These are phyloP conservation scores for Alternaria metachromatica DNA, from an alignment of 2,329 filamentous ascomycete species.

Conservation along the genomic window DNA sequence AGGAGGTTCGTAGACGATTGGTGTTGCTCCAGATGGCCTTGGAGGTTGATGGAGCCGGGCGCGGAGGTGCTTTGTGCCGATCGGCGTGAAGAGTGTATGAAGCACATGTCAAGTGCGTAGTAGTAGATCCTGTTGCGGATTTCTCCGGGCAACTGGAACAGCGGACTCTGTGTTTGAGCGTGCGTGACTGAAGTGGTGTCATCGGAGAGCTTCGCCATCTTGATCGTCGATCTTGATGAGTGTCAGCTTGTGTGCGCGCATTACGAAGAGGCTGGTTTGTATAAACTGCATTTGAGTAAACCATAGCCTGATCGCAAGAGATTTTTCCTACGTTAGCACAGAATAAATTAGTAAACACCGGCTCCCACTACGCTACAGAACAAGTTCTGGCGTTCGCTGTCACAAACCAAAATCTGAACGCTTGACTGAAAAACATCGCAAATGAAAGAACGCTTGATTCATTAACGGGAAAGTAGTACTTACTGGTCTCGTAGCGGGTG, in stretches of 20 bases:
- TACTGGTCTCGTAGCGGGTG: neutral
- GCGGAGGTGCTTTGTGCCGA: neutral
- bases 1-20: neutral
- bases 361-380: neutral
- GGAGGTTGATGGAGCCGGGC: neutral
- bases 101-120: neutral
- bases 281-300: neutral
- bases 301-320: neutral
- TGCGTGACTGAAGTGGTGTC: neutral
- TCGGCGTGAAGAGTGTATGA: neutral
- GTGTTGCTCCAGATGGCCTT: neutral
- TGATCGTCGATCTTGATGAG: neutral
- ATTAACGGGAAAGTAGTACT: neutral
- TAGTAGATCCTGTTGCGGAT: neutral
- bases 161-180: neutral
- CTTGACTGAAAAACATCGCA: neutral
- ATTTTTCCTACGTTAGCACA: neutral
- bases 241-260: neutral
- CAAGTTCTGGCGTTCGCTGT: neutral
- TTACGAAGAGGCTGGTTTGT: neutral
- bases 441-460: neutral
- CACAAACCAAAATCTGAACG: neutral
- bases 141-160: neutral
- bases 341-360: neutral
- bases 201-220: neutral